Percentiles rank a stretch among this genome's conserved stretches.
These are phyloP conservation scores for Camelina neglecta DNA, from an alignment of 345 rosid genomes.

Conservation along the genomic window DNA sequence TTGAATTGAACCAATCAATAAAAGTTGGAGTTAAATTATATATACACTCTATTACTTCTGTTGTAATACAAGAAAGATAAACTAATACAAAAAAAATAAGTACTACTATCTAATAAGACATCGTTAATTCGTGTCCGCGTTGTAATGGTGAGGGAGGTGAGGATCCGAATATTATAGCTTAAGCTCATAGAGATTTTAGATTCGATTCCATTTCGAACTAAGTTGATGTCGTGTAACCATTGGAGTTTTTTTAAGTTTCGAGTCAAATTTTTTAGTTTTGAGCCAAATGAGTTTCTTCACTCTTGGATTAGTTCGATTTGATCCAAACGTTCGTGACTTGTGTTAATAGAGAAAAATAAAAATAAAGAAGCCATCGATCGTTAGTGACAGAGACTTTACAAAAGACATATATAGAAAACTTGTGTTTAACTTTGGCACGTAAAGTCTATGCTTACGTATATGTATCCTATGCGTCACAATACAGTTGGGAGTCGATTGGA, in stretches of 20 bases:
- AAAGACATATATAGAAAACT: not conserved
- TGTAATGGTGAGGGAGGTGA: not conserved
- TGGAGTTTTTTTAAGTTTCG: not conserved
- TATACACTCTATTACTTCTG: conserved; percentile 4
- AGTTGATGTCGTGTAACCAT: not conserved
- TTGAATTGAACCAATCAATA: conserved; percentile 43
- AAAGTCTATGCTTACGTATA: conserved; percentile 26
- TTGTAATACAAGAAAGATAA: not conserved
- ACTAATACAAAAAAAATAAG: not conserved
- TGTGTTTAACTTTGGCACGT: conserved; percentile 23
- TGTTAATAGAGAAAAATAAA: not conserved
- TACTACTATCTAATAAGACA: not conserved
- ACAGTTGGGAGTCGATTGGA: conserved; percentile 2
- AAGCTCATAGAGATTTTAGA: not conserved
- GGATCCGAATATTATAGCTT: not conserved
- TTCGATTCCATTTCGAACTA: not conserved
- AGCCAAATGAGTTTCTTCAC: not conserved
- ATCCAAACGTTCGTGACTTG: not conserved
- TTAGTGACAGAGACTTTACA: not conserved
- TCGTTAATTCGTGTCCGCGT: not conserved
- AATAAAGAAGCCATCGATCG: not conserved
- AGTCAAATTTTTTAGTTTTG: no score
- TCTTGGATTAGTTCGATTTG: not conserved
- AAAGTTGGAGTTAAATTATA: not conserved
- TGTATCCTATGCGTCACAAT: conserved; percentile 18